Evolutionary conservation across 164 flowering plant species (phyloP).

Genomic region (Chloranthus sessilifolius): DNA sequence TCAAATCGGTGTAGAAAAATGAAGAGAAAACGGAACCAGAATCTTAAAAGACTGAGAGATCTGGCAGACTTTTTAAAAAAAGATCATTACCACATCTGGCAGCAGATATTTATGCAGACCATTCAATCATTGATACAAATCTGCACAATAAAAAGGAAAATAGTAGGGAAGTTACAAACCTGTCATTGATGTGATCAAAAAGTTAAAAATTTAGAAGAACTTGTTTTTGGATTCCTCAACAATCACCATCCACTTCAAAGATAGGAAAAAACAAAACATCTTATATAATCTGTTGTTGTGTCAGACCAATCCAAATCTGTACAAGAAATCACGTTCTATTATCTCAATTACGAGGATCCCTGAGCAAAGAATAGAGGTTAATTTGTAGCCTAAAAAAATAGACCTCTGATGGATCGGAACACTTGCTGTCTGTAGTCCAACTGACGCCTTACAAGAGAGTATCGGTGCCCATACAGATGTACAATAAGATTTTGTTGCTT

Average conservation of each 20-base stretch:
- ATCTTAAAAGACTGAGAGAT: no score
- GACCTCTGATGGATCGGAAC: conserved; percentile 18
- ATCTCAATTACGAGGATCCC: conserved; percentile 23
- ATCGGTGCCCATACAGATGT: conserved; percentile 8
- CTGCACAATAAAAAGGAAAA: neutral
- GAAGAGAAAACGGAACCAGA: no score
- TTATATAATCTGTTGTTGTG: conserved; percentile 27
- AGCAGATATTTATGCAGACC: no score
- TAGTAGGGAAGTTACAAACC: conserved; percentile 1
- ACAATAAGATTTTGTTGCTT: conserved; percentile 8
- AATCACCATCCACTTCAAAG: conserved; percentile 1
- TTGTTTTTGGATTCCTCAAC: conserved; percentile 1
- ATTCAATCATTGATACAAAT: no score
- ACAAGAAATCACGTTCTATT: conserved; percentile 19
- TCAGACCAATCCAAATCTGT: conserved; percentile 30
- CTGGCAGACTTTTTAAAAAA: no score
- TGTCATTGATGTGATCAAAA: conserved; percentile 2
- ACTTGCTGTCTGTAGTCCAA: conserved; percentile 9
- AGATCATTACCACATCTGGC: no score
- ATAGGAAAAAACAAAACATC: conserved; percentile 9
- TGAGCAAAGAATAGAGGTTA: conserved; percentile 22
- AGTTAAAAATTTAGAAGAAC: conserved; percentile 1
- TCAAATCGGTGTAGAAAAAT: no score
- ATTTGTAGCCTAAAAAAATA: conserved; percentile 19
- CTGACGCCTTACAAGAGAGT: conserved; percentile 2